Evolutionary conservation across 371 early-diverging fungal species (phyloP).

Genomic region (Catenaria anguillulae): DNA sequence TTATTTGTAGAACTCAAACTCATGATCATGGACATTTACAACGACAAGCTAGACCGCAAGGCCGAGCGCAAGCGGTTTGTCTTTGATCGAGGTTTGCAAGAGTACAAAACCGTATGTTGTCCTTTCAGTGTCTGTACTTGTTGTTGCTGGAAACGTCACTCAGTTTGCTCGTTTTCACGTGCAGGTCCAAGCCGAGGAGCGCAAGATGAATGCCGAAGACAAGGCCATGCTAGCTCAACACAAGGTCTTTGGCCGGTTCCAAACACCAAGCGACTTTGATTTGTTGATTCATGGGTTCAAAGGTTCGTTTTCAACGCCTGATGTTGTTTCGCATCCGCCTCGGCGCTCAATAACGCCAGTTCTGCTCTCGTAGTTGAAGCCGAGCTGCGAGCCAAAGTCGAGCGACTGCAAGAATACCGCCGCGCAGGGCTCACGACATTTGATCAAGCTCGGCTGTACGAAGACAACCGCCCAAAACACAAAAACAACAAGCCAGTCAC

Average conservation of each 20-base stretch:
- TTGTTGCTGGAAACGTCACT: too few relatives aligned
- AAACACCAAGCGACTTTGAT: constrained; percentile 68
- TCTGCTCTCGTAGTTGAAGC: constrained; percentile 35
- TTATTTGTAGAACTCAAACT: constrained; percentile 65
- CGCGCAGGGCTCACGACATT: constrained; percentile 68
- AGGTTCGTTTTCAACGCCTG: constrained; percentile 19
- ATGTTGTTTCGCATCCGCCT: neutral
- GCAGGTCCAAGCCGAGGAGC: constrained; percentile 52
- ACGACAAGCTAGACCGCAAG: constrained; percentile 68
- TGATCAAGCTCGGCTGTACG: constrained; percentile 49
- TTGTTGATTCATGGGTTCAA: constrained; percentile 62
- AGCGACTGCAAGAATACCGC: constrained; percentile 79
- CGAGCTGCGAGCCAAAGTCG: constrained; percentile 53
- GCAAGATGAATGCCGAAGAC: constrained; percentile 68
- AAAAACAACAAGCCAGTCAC: neutral
- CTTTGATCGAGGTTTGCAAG: constrained; percentile 67
- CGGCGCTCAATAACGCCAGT: neutral
- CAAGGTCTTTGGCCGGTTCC: constrained; percentile 77
- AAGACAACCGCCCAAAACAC: constrained; percentile 14
- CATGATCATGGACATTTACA: constrained; percentile 85
- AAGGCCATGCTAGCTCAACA: constrained; percentile 57
- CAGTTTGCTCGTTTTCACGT: too few relatives aligned
- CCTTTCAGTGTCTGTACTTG: too few relatives aligned
- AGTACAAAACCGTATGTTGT: too few relatives aligned
- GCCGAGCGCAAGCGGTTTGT: constrained; percentile 71